These are phyloP conservation scores for Paraphoma chrysanthemicola DNA, from an alignment of 2,329 filamentous ascomycete genomes.

Conservation along the genomic window DNA sequence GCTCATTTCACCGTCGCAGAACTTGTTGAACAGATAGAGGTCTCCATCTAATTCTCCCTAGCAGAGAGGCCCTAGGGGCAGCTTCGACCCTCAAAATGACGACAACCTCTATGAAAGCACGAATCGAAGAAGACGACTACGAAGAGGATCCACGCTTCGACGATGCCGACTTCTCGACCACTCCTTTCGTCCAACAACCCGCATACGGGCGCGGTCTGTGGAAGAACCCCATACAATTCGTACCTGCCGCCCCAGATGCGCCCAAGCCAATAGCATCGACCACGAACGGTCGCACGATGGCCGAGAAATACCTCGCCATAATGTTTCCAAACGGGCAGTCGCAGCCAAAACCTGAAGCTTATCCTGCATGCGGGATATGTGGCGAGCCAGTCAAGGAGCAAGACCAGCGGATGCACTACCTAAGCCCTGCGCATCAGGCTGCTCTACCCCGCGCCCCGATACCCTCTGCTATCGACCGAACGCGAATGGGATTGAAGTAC, in stretches of 20 bases:
- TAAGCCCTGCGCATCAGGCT: conserved; percentile 71
- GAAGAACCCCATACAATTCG: conserved; percentile 66
- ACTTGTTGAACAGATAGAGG: neutral
- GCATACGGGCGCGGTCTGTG: conserved; percentile 68
- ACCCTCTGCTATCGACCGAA: conserved; percentile 74
- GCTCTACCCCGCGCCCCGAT: conserved; percentile 73
- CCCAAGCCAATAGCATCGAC: conserved; percentile 37
- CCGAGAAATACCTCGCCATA: conserved; percentile 71
- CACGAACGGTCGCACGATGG: conserved; percentile 57
- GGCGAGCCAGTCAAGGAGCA: conserved; percentile 39
- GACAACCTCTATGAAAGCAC: conserved; percentile 4
- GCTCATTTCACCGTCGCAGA: conserved; percentile 15
- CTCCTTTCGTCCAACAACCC: conserved; percentile 65
- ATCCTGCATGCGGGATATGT: conserved; percentile 45
- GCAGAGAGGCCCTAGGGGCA: neutral
- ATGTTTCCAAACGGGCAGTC: conserved; percentile 61
- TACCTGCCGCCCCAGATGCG: conserved; percentile 54
- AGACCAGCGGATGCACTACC: conserved; percentile 60
- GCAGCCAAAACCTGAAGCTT: conserved; percentile 23
- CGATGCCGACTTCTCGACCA: conserved; percentile 63
- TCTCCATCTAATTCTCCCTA: neutral
- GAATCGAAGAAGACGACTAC: conserved; percentile 10
- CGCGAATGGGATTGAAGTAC: conserved; percentile 72
- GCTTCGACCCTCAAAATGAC: conserved; percentile 11
- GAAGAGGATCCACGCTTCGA: conserved; percentile 28